These are phyloP conservation scores for Aurifilum marmelostoma DNA, from an alignment of 2,329 filamentous ascomycete genomes.

Conservation along the genomic window DNA sequence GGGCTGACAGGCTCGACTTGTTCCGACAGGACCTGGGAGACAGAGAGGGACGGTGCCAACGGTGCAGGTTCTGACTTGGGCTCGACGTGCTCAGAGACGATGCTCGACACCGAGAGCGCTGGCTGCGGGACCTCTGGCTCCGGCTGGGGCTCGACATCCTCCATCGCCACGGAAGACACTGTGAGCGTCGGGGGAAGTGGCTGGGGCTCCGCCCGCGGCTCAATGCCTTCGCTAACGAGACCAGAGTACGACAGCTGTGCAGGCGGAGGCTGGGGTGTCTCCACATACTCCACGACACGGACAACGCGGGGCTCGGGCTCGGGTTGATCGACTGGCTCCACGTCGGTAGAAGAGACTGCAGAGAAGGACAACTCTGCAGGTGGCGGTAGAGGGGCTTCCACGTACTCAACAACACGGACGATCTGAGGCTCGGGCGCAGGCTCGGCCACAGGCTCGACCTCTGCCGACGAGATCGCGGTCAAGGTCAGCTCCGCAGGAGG, in stretches of 20 bases:
- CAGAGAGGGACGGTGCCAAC: constrained; percentile 32
- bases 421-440: constrained; percentile 31
- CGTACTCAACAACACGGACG: constrained; percentile 31
- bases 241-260: constrained; percentile 38
- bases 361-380: constrained; percentile 35
- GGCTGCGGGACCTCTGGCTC: constrained; percentile 36
- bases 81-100: constrained; percentile 40
- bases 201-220: constrained; percentile 39
- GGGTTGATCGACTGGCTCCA: constrained; percentile 34
- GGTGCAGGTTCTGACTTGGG: constrained; percentile 31
- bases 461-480: constrained; percentile 26
- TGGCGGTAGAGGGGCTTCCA: constrained; percentile 24
- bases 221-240: constrained; percentile 42
- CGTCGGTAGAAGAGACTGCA: constrained; percentile 25
- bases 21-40: constrained; percentile 41
- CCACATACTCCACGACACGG: constrained; percentile 30
- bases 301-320: constrained; percentile 30
- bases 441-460: constrained; percentile 31
- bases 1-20: constrained; percentile 39
- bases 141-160: constrained; percentile 41
- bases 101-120: constrained; percentile 38
- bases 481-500: constrained; percentile 33
- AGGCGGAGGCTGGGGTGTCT: constrained; percentile 27
- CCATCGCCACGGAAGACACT: constrained; percentile 31
- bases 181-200: constrained; percentile 24